Base-by-base conservation (phyloP, 176 grass and related monocot genomes). In the Stipa capillata region DNA sequence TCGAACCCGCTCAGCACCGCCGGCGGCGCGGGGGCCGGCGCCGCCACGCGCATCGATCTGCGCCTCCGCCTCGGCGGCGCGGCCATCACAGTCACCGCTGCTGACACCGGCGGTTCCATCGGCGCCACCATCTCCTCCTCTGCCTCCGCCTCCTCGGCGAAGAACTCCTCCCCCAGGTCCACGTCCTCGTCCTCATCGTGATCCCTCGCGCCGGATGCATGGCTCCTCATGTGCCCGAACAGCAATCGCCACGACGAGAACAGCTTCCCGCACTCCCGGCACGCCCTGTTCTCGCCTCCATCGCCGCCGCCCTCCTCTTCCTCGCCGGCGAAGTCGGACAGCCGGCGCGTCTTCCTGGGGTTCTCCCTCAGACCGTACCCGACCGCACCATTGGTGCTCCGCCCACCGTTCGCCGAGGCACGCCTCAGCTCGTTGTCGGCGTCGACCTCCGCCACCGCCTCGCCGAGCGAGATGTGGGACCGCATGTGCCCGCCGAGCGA, bases 401-500 rank as follows among this genome's bases (percentile, higher is more conserved):
- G 61, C 0, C 43, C 87, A 17, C 61, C 76, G n/a, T 66, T 32
- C 18, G 33, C 8, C 9, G 67, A 43, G 11, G 23, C 41, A 20
- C 62, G 78, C 43, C 2, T 70, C 16, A 83, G 29, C 34, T 80
- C 69, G 25, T 75, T 61, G 40, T 36, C 61, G 32, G 32, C 75
- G 17, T 48, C 28, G 34, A 11, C 21, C 41, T 71, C 68, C 51
- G 40, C 62, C 65, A 21, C 40, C 32, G 42, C 85, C 73, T 82
- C 85, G 24, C 72, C 76, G 21, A 79, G 74, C 45, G 84, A 80
- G 69, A 91, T 65, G 62, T 87, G 90, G 23, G 90, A 92, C 65
- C 90, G 77, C 90, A 92, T 92, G 80, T 92, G 87, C 0, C 90
- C 90, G 9, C 90, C 90, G 33, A 92, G 72, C 41, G 90, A 93